Percentiles rank a stretch among this genome's conserved stretches.
Evolutionary conservation across 1,139 yeast species (phyloP).

Genomic region (Lipomyces yarrowii): DNA sequence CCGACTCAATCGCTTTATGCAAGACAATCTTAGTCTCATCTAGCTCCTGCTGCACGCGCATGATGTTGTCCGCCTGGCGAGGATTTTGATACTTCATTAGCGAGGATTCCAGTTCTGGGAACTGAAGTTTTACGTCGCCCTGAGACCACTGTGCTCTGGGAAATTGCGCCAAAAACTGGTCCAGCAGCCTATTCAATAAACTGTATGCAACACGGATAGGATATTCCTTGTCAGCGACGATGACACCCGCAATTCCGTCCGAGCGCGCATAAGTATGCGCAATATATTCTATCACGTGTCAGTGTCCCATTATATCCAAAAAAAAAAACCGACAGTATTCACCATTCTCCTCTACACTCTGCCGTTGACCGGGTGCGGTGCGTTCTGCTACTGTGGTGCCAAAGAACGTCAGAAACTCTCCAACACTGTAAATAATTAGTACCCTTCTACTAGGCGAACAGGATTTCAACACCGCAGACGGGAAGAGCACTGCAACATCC

Average conservation of each 20-base stretch:
- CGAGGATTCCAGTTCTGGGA: conserved; percentile 68
- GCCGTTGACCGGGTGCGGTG: conserved; percentile 88
- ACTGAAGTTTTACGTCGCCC: conserved; percentile 48
- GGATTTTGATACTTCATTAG: conserved; percentile 93
- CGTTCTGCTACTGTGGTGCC: conserved; percentile 88
- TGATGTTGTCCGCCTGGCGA: conserved; percentile 90
- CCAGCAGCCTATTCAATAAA: conserved; percentile 83
- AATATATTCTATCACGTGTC: conserved; percentile 53
- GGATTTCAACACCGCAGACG: background rate
- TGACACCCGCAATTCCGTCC: conserved; percentile 92
- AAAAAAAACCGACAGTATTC: background rate
- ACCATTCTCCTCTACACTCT: conserved; percentile 84
- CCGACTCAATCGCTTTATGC: conserved; percentile 93
- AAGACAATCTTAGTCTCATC: conserved; percentile 96
- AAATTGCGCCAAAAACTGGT: conserved; percentile 84
- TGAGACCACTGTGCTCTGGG: conserved; percentile 75
- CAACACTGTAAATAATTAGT: conserved; percentile 36
- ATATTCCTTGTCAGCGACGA: conserved; percentile 91
- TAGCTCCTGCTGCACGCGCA: conserved; percentile 96
- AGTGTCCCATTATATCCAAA: background rate
- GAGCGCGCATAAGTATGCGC: conserved; percentile 91
- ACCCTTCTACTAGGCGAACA: background rate
- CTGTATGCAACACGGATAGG: conserved; percentile 98
- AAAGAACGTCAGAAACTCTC: conserved; percentile 92
- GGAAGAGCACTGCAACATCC: background rate